These are phyloP conservation scores for Pseudocercospora cruenta DNA, from an alignment of 2,329 filamentous ascomycete genomes.

Conservation along the genomic window DNA sequence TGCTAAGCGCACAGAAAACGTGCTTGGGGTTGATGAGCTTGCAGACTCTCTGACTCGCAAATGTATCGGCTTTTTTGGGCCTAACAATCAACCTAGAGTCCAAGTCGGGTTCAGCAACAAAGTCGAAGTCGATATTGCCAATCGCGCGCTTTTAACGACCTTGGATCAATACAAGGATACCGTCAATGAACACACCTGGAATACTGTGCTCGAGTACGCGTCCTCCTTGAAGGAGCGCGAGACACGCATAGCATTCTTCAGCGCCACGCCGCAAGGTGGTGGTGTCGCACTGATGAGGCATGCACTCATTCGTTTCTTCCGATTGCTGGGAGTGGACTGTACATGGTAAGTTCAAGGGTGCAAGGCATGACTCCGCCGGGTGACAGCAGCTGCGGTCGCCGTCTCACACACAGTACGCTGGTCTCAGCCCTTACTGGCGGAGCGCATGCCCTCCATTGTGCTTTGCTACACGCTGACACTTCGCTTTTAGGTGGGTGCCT, in stretches of 20 bases:
- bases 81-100: slow-evolving; percentile 69
- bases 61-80: slow-evolving; percentile 76
- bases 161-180: slow-evolving; percentile 63
- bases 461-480: too few species aligned
- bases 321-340: slow-evolving; percentile 67
- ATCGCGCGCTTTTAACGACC: slow-evolving; percentile 64
- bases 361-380: too few species aligned
- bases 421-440: too few species aligned
- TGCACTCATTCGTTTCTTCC: slow-evolving; percentile 72
- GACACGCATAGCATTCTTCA: slow-evolving; percentile 76
- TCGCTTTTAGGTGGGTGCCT: slow-evolving; percentile 60
- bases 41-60: slow-evolving; percentile 81
- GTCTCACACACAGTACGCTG: too few species aligned
- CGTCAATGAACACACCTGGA: slow-evolving; percentile 66
- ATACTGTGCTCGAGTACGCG: slow-evolving; percentile 65
- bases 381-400: too few species aligned
- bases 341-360: slow-evolving; percentile 56
- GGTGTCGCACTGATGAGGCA: slow-evolving; percentile 83
- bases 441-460: too few species aligned
- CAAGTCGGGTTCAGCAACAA: slow-evolving; percentile 67
- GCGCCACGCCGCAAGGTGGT: slow-evolving; percentile 78
- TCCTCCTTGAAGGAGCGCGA: slow-evolving; percentile 65
- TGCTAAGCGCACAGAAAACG: slow-evolving; percentile 60
- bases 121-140: slow-evolving; percentile 71
- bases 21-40: slow-evolving; percentile 71